Conservation (phyloP, 129 eudicot genomes). For the Sambucus nigra region DNA sequence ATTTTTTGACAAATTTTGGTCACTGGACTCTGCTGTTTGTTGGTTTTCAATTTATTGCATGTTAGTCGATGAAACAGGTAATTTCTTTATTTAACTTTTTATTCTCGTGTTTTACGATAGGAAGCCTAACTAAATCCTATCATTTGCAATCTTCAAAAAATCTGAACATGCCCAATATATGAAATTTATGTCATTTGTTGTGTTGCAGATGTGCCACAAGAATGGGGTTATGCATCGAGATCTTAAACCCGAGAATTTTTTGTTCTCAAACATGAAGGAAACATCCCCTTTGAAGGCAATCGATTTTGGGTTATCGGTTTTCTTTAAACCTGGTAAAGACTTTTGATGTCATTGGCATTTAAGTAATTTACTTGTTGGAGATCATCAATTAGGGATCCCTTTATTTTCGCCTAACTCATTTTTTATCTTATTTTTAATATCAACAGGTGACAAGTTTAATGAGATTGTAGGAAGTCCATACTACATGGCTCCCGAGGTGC, state of each 20-base stretch:
- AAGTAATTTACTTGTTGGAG: neutral
- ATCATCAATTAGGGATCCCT: neutral
- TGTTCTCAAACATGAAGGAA: slow-evolving; percentile 35
- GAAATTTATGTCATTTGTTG: neutral
- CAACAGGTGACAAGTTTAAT: slow-evolving; percentile 22
- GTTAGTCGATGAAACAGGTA: no score
- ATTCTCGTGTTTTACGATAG: no score
- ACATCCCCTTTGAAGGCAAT: slow-evolving; percentile 30
- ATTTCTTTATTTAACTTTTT: no score
- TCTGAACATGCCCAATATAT: neutral
- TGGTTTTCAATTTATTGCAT: no score
- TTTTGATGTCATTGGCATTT: neutral
- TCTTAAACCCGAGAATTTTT: slow-evolving; percentile 31
- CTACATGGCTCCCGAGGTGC: slow-evolving; percentile 33
- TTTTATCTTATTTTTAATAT: neutral
- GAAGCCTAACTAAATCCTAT: no score
- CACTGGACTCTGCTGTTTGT: no score
- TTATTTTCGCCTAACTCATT: neutral
- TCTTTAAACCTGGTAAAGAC: slow-evolving; percentile 29
- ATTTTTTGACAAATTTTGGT: no score
- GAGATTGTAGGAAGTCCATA: slow-evolving; percentile 43
- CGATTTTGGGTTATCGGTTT: slow-evolving; percentile 35
- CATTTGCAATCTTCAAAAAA: no score
- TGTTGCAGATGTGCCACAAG: slow-evolving; percentile 26
- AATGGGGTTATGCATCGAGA: slow-evolving; percentile 35